Conservation (phyloP, 106 monocot genomes). For the Allium sativum region DNA sequence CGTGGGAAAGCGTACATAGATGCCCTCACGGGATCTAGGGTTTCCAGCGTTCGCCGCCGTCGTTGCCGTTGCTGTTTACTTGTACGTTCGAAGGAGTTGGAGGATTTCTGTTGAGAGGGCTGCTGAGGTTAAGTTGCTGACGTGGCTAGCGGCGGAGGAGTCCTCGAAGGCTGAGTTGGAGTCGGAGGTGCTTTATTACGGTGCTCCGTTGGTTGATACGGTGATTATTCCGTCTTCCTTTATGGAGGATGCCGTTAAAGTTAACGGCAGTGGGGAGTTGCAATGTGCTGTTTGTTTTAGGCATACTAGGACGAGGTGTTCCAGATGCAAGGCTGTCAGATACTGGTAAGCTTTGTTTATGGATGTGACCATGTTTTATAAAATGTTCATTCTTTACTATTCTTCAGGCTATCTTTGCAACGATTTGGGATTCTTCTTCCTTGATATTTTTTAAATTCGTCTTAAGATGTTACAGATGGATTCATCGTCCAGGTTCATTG, state of each 20-base stretch:
- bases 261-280: background rate
- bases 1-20: constrained; percentile 7
- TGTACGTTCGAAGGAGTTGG: constrained; percentile 11
- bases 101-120: constrained; percentile 17
- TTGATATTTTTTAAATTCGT: no score
- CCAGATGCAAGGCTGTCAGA: constrained; percentile 34
- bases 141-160: constrained; percentile 15
- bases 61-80: background rate
- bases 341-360: constrained; percentile 20
- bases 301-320: constrained; percentile 31
- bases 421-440: no score
- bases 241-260: background rate
- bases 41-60: constrained; percentile 9
- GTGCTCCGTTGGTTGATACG: background rate
- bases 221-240: background rate
- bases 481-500: no score
- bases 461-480: no score
- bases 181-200: constrained; percentile 6
- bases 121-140: constrained; percentile 20
- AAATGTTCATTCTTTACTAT: no score
- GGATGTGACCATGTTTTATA: no score
- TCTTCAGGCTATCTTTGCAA: no score
- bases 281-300: constrained; percentile 26
- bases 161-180: constrained; percentile 12
- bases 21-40: constrained; percentile 17